Conservation (phyloP, 495 filamentous ascomycete genomes). For the Neurospora pannonica region DNA sequence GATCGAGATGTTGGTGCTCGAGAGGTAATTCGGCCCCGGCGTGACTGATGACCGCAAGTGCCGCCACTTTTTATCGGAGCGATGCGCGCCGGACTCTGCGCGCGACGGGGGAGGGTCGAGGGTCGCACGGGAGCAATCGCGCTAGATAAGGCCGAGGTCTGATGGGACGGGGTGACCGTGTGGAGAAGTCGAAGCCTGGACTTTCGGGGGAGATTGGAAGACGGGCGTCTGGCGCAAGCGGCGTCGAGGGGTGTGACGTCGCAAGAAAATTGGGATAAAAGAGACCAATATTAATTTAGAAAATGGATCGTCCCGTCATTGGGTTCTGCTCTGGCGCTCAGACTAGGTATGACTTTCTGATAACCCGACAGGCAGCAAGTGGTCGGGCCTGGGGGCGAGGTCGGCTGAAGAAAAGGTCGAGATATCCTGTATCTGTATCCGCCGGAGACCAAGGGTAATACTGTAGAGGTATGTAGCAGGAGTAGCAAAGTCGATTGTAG, state of each 20-base stretch:
- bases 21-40: constrained; percentile 35
- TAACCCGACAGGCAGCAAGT: neutral
- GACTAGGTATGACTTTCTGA: neutral
- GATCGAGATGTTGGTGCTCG: constrained; percentile 33
- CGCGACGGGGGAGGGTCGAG: constrained; percentile 13
- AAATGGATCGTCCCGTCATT: neutral
- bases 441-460: neutral
- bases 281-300: neutral
- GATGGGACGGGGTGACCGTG: neutral
- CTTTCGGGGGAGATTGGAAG: neutral
- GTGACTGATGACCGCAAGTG: constrained; percentile 35
- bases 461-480: neutral
- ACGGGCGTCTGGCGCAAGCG: neutral
- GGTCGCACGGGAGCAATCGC: neutral
- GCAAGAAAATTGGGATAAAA: neutral
- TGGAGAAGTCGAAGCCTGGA: neutral
- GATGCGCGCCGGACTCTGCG: constrained; percentile 24
- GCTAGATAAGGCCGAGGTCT: constrained; percentile 1
- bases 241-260: neutral
- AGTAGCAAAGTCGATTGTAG: neutral
- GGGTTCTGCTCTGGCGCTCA: neutral
- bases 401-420: neutral
- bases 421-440: neutral
- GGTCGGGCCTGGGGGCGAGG: neutral
- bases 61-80: constrained; percentile 33